Conservation (phyloP, 2,329 filamentous ascomycete genomes). For the Kalaharituber pfeilii region DNA sequence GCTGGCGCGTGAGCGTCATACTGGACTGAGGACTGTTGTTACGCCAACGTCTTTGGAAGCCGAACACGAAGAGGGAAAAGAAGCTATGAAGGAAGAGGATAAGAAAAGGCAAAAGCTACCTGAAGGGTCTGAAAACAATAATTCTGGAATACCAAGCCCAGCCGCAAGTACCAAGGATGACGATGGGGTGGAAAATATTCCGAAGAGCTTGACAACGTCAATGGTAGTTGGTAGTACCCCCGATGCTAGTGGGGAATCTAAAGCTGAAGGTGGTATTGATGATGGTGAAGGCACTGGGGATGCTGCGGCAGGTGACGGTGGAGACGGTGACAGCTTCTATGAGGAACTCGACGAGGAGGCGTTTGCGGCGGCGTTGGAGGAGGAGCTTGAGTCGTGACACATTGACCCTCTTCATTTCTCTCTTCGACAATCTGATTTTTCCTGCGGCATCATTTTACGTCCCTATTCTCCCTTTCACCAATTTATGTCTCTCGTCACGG, state of each 20-base stretch:
- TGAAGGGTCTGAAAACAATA: not conserved
- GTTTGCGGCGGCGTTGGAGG: not conserved
- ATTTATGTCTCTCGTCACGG: no score
- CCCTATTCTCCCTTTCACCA: no score
- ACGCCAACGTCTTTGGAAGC: not conserved
- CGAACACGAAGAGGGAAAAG: not conserved
- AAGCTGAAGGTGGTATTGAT: not conserved
- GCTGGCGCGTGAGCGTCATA: not conserved
- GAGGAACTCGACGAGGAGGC: slow-evolving; percentile 1
- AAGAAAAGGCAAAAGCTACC: no score
- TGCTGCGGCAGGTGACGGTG: not conserved
- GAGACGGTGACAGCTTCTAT: slow-evolving; percentile 3
- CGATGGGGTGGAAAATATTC: not conserved
- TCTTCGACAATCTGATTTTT: no score
- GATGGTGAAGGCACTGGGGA: slow-evolving; percentile 3
- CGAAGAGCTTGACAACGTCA: not conserved
- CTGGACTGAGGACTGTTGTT: not conserved
- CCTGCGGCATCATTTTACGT: no score
- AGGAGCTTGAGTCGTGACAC: not conserved
- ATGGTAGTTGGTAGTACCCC: not conserved
- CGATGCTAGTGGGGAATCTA: not conserved
- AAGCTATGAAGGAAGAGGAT: not conserved
- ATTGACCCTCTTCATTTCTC: no score
- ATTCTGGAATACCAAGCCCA: not conserved
- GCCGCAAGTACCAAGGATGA: not conserved